Conservation (phyloP, 371 early-diverging fungal genomes). For the Umbelopsis sp. region DNA sequence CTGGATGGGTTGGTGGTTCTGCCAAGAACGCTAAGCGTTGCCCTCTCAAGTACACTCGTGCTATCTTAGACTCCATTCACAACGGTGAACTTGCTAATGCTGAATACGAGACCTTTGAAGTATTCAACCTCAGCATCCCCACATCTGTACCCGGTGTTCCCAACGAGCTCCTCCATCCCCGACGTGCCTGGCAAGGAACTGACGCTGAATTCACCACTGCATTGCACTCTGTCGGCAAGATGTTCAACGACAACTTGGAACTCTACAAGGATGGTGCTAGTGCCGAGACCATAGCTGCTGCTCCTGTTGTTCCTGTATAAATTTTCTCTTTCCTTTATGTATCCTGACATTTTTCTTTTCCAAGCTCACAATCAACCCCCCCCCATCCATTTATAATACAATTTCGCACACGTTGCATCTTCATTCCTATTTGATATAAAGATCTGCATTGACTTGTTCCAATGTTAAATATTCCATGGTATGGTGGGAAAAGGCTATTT, state of each 20-base stretch:
- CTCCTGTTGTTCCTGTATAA: slow-evolving; percentile 45
- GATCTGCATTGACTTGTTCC: neutral
- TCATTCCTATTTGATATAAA: neutral
- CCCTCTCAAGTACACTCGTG: slow-evolving; percentile 94
- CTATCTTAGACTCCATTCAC: slow-evolving; percentile 97
- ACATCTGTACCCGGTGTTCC: slow-evolving; percentile 80
- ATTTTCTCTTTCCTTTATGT: neutral
- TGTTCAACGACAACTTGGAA: slow-evolving; percentile 92
- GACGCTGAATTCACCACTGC: slow-evolving; percentile 66
- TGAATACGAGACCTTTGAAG: slow-evolving; percentile 78
- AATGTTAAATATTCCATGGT: neutral
- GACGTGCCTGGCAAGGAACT: slow-evolving; percentile 82
- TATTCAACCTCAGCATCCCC: slow-evolving; percentile 90
- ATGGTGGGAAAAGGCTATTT: neutral
- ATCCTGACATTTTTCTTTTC: neutral
- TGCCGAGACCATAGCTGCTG: slow-evolving; percentile 77
- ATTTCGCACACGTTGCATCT: neutral
- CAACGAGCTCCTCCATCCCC: slow-evolving; percentile 84
- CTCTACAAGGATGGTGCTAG: slow-evolving; percentile 83
- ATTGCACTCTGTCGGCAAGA: slow-evolving; percentile 74
- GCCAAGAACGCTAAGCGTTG: slow-evolving; percentile 92
- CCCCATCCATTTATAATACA: neutral
- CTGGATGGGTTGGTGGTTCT: slow-evolving; percentile 97
- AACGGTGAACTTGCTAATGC: slow-evolving; percentile 85
- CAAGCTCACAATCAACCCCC: neutral